Conservation (phyloP, 2,329 filamentous ascomycete species). For the Pyrenochaeta sp. region DNA sequence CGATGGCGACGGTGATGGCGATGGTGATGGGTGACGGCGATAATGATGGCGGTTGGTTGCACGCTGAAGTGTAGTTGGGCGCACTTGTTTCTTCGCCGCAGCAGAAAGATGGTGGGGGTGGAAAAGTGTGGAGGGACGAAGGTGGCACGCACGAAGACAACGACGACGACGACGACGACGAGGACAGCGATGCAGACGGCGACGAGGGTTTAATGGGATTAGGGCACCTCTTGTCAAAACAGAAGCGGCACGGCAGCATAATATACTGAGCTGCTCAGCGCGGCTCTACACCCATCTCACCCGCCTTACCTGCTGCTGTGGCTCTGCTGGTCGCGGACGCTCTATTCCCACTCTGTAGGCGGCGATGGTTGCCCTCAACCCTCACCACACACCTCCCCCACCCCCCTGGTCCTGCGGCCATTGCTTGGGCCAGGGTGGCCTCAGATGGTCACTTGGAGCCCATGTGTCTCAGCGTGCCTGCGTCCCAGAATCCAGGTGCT, state of each 20-base stretch:
- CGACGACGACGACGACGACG: too few species aligned
- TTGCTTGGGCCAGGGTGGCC: slow-evolving; percentile 34
- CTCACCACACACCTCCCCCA: too few species aligned
- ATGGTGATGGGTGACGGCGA: too few species aligned
- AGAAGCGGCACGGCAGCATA: slow-evolving; percentile 24
- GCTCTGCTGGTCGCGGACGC: slow-evolving; percentile 10
- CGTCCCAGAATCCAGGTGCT: slow-evolving; percentile 23
- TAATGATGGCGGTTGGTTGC: too few species aligned
- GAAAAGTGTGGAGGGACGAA: not conserved
- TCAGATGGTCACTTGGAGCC: slow-evolving; percentile 37
- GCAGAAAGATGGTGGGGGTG: not conserved
- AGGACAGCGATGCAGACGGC: too few species aligned
- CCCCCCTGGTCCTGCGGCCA: slow-evolving; percentile 28
- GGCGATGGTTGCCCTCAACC: not conserved
- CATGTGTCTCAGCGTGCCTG: slow-evolving; percentile 29
- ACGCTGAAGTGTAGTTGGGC: too few species aligned
- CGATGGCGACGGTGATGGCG: too few species aligned
- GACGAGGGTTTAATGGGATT: too few species aligned
- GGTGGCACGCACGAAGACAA: slow-evolving; percentile 1
- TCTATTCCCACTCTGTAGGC: not conserved
- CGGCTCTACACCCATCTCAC: slow-evolving; percentile 20
- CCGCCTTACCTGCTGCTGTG: slow-evolving; percentile 16
- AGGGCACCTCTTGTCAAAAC: not conserved
- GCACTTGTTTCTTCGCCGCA: not conserved
- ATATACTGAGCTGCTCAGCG: slow-evolving; percentile 16